Percentiles rank a stretch among this genome's conserved stretches.
Conservation (phyloP, 257 asterid genomes). For the Voacanga thouarsii region DNA sequence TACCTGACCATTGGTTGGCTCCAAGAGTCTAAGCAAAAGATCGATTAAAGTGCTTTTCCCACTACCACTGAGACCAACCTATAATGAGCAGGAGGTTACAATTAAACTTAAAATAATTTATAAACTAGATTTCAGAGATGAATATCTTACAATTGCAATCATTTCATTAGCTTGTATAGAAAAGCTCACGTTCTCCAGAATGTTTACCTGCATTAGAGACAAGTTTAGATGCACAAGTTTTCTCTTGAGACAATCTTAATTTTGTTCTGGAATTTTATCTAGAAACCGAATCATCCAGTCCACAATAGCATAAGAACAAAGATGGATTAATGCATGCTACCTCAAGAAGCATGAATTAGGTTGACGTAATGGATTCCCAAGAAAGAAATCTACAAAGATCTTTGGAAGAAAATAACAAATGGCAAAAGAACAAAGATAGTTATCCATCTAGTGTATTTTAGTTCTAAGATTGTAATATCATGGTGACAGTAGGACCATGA, state of each 20-base stretch:
- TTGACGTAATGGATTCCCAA: not conserved
- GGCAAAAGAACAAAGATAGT: not conserved
- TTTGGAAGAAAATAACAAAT: not conserved
- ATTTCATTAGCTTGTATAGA: constrained; percentile 55
- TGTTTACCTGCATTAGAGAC: not conserved
- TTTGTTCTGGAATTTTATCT: not conserved
- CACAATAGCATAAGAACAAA: not conserved
- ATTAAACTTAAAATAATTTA: not conserved
- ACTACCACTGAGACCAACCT: constrained; percentile 99
- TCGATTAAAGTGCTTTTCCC: constrained; percentile 93
- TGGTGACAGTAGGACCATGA: not conserved
- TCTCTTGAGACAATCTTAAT: not conserved
- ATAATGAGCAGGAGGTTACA: not conserved
- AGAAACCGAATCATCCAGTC: not conserved
- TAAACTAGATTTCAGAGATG: not conserved
- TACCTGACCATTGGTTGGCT: constrained; percentile 92
- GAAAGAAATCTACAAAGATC: not conserved
- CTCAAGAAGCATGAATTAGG: not conserved
- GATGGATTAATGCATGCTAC: not conserved
- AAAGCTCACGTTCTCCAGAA: constrained; percentile 9
- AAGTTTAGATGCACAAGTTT: constrained; percentile 50
- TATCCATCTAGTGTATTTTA: not conserved
- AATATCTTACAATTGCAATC: constrained; percentile 75
- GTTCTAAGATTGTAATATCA: not conserved
- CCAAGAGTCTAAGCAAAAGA: constrained; percentile 90